A percentile compares a stretch with the other conserved stretches of the same genome.
These are phyloP conservation scores for Chalciporus piperatus DNA, from an alignment of 768 basidiomycete species.

Conservation along the genomic window DNA sequence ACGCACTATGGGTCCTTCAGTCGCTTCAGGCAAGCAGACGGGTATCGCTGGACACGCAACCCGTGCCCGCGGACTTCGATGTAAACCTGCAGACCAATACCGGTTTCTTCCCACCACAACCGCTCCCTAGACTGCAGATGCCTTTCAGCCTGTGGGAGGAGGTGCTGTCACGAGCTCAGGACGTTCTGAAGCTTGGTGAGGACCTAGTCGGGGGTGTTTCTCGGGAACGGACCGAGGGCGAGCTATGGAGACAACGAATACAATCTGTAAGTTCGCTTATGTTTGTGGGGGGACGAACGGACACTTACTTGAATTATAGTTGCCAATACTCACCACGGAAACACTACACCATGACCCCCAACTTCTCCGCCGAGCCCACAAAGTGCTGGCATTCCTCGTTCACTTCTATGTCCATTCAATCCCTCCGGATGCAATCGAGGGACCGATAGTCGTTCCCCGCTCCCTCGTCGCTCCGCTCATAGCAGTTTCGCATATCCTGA, in stretches of 20 bases:
- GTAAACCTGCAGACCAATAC: slow-evolving; percentile 47
- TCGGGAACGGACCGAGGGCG: slow-evolving; percentile 51
- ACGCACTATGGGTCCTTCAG: slow-evolving; percentile 45
- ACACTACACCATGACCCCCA: slow-evolving; percentile 54
- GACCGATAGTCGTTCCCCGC: slow-evolving; percentile 62
- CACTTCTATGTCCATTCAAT: slow-evolving; percentile 90
- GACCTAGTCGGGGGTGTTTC: slow-evolving; percentile 48
- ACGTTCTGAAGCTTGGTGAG: slow-evolving; percentile 54
- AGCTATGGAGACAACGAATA: slow-evolving; percentile 65
- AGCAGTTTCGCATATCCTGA: slow-evolving; percentile 67
- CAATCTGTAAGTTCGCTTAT: slow-evolving; percentile 49
- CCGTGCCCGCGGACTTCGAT: slow-evolving; percentile 49
- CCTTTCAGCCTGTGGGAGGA: slow-evolving; percentile 70
- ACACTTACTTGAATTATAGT: slow-evolving; percentile 41
- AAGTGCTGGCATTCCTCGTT: slow-evolving; percentile 84
- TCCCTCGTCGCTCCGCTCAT: slow-evolving; percentile 78
- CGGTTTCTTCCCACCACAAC: slow-evolving; percentile 80
- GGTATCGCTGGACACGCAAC: slow-evolving; percentile 30
- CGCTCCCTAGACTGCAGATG: slow-evolving; percentile 53
- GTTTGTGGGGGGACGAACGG: slow-evolving; percentile 1
- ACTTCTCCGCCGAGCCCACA: slow-evolving; percentile 78
- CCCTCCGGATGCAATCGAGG: slow-evolving; percentile 39
- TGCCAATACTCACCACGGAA: slow-evolving; percentile 64
- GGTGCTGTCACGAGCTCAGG: slow-evolving; percentile 53
- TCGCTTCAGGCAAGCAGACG: slow-evolving; percentile 39